Percentiles rank a stretch among this genome's conserved stretches.
Evolutionary conservation across 306 rosid species (phyloP).

Genomic region (Dryas alaskensis): DNA sequence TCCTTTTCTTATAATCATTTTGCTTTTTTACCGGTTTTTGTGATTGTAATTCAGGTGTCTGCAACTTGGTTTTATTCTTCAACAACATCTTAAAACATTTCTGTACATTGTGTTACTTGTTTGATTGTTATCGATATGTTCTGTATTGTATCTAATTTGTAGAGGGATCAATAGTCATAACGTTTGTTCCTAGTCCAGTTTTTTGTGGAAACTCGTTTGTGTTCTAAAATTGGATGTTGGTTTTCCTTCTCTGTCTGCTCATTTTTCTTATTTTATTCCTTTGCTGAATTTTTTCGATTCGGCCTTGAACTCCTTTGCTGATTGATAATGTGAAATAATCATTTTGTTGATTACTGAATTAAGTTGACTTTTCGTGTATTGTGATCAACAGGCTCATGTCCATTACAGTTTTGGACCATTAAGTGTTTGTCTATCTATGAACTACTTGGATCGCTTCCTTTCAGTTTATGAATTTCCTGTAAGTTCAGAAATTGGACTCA

Average conservation of each 20-base stretch:
- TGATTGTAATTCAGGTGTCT: constrained; percentile 12
- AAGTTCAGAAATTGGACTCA: constrained; percentile 32
- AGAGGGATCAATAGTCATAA: constrained; percentile 17
- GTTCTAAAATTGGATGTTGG: constrained; percentile 13
- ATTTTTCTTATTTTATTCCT: not conserved
- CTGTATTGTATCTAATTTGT: constrained; percentile 19
- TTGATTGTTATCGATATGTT: constrained; percentile 24
- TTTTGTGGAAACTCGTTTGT: constrained; percentile 7
- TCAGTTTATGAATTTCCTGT: constrained; percentile 55
- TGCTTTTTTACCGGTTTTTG: constrained; percentile 7
- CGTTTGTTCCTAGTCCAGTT: not conserved
- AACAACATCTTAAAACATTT: not conserved
- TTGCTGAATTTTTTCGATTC: not conserved
- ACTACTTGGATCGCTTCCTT: constrained; percentile 80
- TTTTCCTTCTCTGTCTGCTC: constrained; percentile 11
- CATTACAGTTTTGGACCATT: constrained; percentile 54
- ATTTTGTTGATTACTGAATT: constrained; percentile 21
- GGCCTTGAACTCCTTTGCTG: not conserved
- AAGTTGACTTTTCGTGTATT: constrained; percentile 17
- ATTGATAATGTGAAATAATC: constrained; percentile 2
- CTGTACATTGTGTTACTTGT: constrained; percentile 5
- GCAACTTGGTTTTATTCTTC: constrained; percentile 24
- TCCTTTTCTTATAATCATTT: constrained; percentile 11
- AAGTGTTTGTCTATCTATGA: constrained; percentile 54
- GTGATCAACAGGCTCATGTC: constrained; percentile 60